Base-by-base conservation (phyloP, 306 rosid species). In the Abrus pulchellus region DNA sequence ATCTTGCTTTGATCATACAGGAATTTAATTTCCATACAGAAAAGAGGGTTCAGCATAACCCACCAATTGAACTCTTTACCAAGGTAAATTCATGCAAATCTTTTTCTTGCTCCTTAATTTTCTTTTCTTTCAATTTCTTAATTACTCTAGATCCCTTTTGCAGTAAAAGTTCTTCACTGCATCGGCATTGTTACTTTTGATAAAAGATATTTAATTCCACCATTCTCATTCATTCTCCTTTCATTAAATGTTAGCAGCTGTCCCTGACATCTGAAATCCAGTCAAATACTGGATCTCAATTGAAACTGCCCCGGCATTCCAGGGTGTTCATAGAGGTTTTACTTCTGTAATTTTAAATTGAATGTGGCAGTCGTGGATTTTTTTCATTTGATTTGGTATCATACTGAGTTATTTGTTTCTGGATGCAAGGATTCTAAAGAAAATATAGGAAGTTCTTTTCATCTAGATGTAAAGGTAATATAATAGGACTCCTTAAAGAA, bases 401-500 rank as follows among this genome's bases (percentile, higher is more conserved):
- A 49, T 80, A 72, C 71, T 90, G 88, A 91, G 78, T 86, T 83
- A 27, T 89, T 79, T 81, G 54, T 88, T 85, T 73, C 85, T 87
- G 80, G 93, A 81, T 85, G 87, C 81, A 86, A 96, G 99, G 98
- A 88, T 81, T 90, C 90, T 60, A 96, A 96, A 94, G 99, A 93
- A 92, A 96, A 96, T 80, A 90, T 88, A 80, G 86, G 74, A 64
- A 79, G 76, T 74, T 78, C 88, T 83, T 84, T 86, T 85, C 94
- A 85, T 83, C 82, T 79, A 82, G 80, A 88, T 71, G 80, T 53
- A 44, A 83, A 92, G 97, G 97, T 93, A 85, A 80, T 70, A 32
- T 36, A 53, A 41, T 29, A 9, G 13, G 56, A 56, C 45, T 70
- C 56, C 68, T 13, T 61, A 41, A 64, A 57, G 77, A 83, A 71